These are phyloP conservation scores for Fulvia fulva DNA, from an alignment of 2,329 filamentous ascomycete species.

Conservation along the genomic window DNA sequence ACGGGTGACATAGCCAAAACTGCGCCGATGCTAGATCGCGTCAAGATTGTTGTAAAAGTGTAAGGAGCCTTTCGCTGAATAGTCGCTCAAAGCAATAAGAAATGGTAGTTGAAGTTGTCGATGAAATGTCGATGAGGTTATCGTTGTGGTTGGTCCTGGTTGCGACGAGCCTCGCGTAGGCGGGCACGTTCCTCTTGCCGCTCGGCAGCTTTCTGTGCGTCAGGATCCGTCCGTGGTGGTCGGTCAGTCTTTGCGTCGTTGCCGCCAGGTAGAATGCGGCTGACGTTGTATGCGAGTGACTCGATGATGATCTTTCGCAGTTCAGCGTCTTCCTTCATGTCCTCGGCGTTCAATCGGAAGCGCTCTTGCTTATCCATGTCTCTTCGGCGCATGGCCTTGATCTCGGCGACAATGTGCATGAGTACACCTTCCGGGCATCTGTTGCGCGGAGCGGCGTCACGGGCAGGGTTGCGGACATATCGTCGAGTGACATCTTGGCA, in stretches of 20 bases:
- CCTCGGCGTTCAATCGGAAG: conserved; percentile 76
- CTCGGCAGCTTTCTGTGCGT: conserved; percentile 47
- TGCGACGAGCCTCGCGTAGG: conserved; percentile 27
- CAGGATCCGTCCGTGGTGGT: conserved; percentile 37
- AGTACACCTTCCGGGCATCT: conserved; percentile 85
- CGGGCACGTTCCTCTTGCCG: conserved; percentile 35
- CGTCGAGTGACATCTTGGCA: conserved; percentile 64
- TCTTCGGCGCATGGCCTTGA: conserved; percentile 74
- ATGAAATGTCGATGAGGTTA: conserved; percentile 6
- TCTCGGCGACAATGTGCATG: conserved; percentile 86
- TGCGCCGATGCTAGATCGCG: conserved; percentile 27
- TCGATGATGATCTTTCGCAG: conserved; percentile 70
- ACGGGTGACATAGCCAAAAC: conserved; percentile 3
- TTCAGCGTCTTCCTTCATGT: conserved; percentile 70
- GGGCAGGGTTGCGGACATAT: conserved; percentile 65
- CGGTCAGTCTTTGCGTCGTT: conserved; percentile 21
- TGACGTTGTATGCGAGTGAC: conserved; percentile 69
- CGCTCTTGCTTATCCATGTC: conserved; percentile 84
- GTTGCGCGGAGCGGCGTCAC: conserved; percentile 69
- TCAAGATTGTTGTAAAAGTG: conserved; percentile 11
- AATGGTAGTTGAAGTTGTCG: conserved; percentile 3
- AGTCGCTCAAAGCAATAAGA: conserved; percentile 5
- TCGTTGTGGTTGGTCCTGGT: conserved; percentile 28
- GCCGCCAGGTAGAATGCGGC: conserved; percentile 58
- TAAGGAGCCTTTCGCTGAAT: not conserved